Percentiles rank a stretch among this genome's conserved stretches.
Conservation (phyloP, 2,329 filamentous ascomycete species). For the Calonectria hawksworthii region DNA sequence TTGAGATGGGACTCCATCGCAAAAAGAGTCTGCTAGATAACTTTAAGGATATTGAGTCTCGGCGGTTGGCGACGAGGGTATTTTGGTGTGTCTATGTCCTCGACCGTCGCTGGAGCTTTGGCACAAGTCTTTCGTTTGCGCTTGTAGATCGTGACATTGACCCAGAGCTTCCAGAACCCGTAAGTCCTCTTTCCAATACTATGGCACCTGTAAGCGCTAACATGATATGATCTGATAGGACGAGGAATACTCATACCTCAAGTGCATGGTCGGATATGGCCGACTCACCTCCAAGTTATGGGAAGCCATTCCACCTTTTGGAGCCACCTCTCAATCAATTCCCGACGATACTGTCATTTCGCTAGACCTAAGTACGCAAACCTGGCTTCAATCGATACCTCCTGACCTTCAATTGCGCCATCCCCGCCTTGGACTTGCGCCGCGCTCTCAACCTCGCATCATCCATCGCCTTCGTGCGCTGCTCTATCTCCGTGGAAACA, state of each 20-base stretch:
- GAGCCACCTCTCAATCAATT: conserved; percentile 50
- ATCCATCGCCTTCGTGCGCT: conserved; percentile 58
- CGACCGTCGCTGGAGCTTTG: conserved; percentile 66
- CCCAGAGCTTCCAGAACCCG: conserved; percentile 60
- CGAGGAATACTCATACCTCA: conserved; percentile 55
- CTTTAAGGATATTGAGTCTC: conserved; percentile 49
- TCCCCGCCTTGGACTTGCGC: conserved; percentile 52
- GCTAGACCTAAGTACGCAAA: conserved; percentile 58
- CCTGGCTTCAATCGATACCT: conserved; percentile 62
- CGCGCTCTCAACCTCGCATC: conserved; percentile 50
- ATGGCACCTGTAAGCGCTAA: neutral
- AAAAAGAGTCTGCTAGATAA: conserved; percentile 58
- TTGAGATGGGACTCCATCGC: conserved; percentile 64
- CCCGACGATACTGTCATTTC: conserved; percentile 55
- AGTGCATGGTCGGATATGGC: conserved; percentile 63
- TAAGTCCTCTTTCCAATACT: conserved; percentile 21
- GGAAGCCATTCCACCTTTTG: conserved; percentile 58
- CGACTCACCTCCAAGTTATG: conserved; percentile 62
- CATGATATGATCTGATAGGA: conserved; percentile 35
- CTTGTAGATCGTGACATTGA: conserved; percentile 65
- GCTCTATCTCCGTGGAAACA: conserved; percentile 60
- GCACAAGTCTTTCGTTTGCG: conserved; percentile 63
- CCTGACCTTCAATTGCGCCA: conserved; percentile 54
- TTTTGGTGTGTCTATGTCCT: conserved; percentile 68
- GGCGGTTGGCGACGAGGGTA: conserved; percentile 52